Evolutionary conservation across 78 protist genomes (phyloP), one percentile per base, ranked within the genome.

Genomic region (Chrysochromulina tobinii): DNA sequence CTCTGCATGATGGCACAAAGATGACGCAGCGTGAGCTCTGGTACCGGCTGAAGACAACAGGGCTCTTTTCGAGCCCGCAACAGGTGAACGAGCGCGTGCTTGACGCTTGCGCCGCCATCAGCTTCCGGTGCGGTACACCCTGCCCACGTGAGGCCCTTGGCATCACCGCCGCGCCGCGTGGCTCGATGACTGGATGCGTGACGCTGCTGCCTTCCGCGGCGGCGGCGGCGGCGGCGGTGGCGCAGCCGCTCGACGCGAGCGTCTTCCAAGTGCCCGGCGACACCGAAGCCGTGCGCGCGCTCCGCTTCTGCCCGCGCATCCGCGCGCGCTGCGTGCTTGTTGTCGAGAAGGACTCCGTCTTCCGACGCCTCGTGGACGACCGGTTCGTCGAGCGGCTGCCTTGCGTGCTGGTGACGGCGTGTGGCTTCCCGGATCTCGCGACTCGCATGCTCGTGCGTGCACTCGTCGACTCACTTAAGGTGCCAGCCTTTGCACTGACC

Each of bases 311-410:
- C 23, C 23, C 64, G 64, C 64, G 64, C 64, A 75, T 54, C 57
- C 83, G 57, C 58, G 90, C 72, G 66, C 79, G 90, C 53, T 54
- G 51, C 90, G 48, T 87, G 6, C 17, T 90, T 11, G 93, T 90
- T 1, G 83, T 90, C 67, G 93, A 90, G 51, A 90, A 90, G 89
- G 93, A 90, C 83, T 20, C 84, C 20, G 55, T 75, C 27, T 90
- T 90, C 64, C 6, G 3, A 2, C 88, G 79, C 20, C 87, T 90
- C 20, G 1, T 83, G n/a, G 89, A 90, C 6, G 89, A 51, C 15
- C 38, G 86, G 14, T 48, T 90, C 61, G 9, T 8, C n/a, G 50
- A 8, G 61, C 48, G 1, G 6, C 15, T 81, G 17, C 93, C 93
- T 27, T 90, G 93, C 83, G 2, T 77, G 48, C 64, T 90, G 53